Base-by-base conservation (phyloP, 352 stramenopile species). In the Pythium pectinolyticum region DNA sequence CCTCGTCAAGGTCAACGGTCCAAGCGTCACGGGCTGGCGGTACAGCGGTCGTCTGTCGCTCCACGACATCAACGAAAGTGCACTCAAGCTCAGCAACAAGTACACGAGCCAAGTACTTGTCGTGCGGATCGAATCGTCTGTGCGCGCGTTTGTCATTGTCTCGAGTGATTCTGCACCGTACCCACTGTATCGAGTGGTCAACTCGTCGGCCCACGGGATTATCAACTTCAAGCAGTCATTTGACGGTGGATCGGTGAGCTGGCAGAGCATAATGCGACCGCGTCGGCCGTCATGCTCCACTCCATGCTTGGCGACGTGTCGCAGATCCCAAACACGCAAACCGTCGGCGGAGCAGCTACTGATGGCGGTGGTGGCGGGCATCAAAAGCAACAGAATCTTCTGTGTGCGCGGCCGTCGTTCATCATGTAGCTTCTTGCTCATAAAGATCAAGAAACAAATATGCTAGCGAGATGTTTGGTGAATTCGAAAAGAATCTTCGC, bases 151-250 rank as follows among this genome's bases (percentile, higher is more conserved):
- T 46, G 57, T 94, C 17, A 67, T 96, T 8, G 54, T 96, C 9
- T 90, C 74, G 9, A 84, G 69, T 37, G 86, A 95, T 50, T 45
- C 41, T 24, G 80, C 73, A 3, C 62, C 70, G 20, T 89, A 79
- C 43, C 86, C 86, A 3, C 57, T 95, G 25, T 95, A 95, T 35
- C 78, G 84, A 5, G 79, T 95, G 28, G 78, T 94, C 27, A 96
- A 96, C 50, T 90, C 78, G 14, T 89, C 78, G 7, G 64, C 63
- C 3, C 66, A 66, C 22, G 86, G 92, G 43, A 80, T 82, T 17
- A 81, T 96, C 27, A 81, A 88, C 58, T 90, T 95, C 52, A 87
- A 92, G 53, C 88, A 96, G 45, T 76, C 77, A 0, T 92, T 94
- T 60, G 82, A 90, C 17, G 78, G 82, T 3, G 80, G 62, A 68